phyloP scores from a whole-genome alignment of 2,329 filamentous ascomycete genomes.

The Chaetomium sp. region DNA sequence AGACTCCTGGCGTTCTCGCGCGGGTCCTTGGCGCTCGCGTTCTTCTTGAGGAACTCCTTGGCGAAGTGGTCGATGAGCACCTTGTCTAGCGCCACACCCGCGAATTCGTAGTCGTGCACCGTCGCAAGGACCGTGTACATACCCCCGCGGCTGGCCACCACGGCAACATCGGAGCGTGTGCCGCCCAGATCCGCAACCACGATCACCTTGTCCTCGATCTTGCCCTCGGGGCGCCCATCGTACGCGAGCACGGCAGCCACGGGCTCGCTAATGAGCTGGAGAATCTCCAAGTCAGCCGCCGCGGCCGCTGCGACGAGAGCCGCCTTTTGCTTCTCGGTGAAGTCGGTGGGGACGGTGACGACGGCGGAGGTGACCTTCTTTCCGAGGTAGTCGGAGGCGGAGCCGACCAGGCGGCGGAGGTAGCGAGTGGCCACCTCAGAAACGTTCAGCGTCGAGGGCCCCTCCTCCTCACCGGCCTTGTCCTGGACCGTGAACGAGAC shows the following conservation, averaged over 20 bases:
- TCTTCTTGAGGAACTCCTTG: constrained; percentile 98
- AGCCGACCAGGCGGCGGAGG: constrained; percentile 70
- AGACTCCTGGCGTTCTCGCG: constrained; percentile 72
- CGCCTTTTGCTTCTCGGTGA: constrained; percentile 76
- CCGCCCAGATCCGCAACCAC: constrained; percentile 91
- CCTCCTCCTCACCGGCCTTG: constrained; percentile 53
- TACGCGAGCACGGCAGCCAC: constrained; percentile 85
- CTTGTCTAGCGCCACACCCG: constrained; percentile 79
- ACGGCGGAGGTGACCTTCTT: constrained; percentile 93
- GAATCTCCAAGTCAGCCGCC: constrained; percentile 75
- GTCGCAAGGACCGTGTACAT: constrained; percentile 95
- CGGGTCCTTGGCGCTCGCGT: constrained; percentile 69
- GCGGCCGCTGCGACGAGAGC: constrained; percentile 72
- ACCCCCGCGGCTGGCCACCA: constrained; percentile 84
- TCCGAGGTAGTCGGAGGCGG: constrained; percentile 86
- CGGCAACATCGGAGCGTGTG: constrained; percentile 83
- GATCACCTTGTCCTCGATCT: constrained; percentile 75
- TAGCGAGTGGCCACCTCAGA: constrained; percentile 80
- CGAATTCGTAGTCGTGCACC: constrained; percentile 90
- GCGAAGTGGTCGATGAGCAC: constrained; percentile 93
- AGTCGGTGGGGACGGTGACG: constrained; percentile 90
- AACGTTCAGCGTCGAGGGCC: constrained; percentile 63
- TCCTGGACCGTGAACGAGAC: constrained; percentile 83
- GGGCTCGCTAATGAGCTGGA: constrained; percentile 90
- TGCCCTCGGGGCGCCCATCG: constrained; percentile 72